Conservation (phyloP, 371 early-diverging fungal genomes). For the Mortierella sp. region DNA sequence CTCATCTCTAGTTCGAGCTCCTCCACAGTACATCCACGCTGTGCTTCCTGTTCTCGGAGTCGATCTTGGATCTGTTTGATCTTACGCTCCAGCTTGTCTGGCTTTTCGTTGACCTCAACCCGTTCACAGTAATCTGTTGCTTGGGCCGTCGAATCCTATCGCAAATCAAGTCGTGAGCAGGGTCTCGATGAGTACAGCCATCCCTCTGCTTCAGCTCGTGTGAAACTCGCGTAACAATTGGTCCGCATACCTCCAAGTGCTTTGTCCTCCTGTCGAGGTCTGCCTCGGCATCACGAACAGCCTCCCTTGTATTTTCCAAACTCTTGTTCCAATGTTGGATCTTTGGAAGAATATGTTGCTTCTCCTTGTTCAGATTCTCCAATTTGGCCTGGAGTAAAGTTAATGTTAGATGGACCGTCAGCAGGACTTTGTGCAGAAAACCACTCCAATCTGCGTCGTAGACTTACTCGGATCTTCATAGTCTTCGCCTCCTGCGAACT, state of each 20-base stretch:
- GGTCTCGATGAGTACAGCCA: no score
- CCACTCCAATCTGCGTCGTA: no score
- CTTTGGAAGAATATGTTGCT: conserved; percentile 41
- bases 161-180: not conserved
- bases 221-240: no score
- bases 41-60: conserved; percentile 63
- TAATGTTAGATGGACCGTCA: not conserved
- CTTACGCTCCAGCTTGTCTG: conserved; percentile 67
- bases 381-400: conserved; percentile 32
- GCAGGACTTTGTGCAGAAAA: no score
- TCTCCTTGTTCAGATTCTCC: conserved; percentile 48
- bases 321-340: conserved; percentile 61
- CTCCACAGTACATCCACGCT: conserved; percentile 63
- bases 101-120: conserved; percentile 61
- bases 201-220: no score
- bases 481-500: conserved; percentile 16
- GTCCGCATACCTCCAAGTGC: conserved; percentile 31
- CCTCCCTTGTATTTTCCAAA: conserved; percentile 31
- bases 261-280: conserved; percentile 38
- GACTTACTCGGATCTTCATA: conserved; percentile 25
- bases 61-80: conserved; percentile 65
- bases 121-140: conserved; percentile 74
- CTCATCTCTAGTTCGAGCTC: conserved; percentile 66
- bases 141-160: conserved; percentile 58
- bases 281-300: conserved; percentile 27